Conservation (phyloP, 805 yeast genomes). For the Saccharomycopsis sp. region DNA sequence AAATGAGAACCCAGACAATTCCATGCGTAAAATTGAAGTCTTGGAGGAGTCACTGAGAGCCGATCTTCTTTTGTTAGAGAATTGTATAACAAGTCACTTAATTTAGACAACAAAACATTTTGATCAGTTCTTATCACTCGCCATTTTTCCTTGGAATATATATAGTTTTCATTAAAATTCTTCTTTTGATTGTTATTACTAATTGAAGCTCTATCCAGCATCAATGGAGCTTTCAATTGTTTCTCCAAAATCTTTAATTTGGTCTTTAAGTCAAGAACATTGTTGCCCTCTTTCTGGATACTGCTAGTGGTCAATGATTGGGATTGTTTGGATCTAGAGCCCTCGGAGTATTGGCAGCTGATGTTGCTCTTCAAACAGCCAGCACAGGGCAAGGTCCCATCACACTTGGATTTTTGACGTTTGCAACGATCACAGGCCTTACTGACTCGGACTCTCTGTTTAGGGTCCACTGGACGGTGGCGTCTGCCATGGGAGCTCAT, state of each 20-base stretch:
- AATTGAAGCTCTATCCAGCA: not conserved
- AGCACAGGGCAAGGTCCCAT: slow-evolving; percentile 32
- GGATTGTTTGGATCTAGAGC: slow-evolving; percentile 17
- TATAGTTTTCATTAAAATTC: not conserved
- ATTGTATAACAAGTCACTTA: slow-evolving; percentile 1
- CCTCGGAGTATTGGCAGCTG: slow-evolving; percentile 22
- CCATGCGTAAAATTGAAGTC: slow-evolving; percentile 46
- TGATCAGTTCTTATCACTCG: slow-evolving; percentile 8
- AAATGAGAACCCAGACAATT: slow-evolving; percentile 52
- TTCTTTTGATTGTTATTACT: not conserved
- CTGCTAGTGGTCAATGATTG: slow-evolving; percentile 8
- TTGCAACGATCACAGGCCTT: slow-evolving; percentile 37
- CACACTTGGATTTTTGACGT: slow-evolving; percentile 34
- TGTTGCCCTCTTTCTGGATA: not conserved
- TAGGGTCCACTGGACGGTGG: slow-evolving; percentile 2
- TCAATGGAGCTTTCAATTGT: not conserved
- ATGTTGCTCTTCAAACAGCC: slow-evolving; percentile 29
- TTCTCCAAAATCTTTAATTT: not conserved
- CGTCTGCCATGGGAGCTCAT: too few relatives aligned
- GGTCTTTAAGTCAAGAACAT: not conserved
- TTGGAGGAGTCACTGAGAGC: slow-evolving; percentile 2
- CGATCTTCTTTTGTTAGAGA: not conserved
- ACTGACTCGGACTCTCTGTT: slow-evolving; percentile 20
- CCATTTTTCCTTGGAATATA: slow-evolving; percentile 9
- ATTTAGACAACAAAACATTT: slow-evolving; percentile 3